Percentiles rank a stretch among this genome's conserved stretches.
These are phyloP conservation scores for Beta lomatogona DNA, from an alignment of 179 eudicot genomes.

Conservation along the genomic window DNA sequence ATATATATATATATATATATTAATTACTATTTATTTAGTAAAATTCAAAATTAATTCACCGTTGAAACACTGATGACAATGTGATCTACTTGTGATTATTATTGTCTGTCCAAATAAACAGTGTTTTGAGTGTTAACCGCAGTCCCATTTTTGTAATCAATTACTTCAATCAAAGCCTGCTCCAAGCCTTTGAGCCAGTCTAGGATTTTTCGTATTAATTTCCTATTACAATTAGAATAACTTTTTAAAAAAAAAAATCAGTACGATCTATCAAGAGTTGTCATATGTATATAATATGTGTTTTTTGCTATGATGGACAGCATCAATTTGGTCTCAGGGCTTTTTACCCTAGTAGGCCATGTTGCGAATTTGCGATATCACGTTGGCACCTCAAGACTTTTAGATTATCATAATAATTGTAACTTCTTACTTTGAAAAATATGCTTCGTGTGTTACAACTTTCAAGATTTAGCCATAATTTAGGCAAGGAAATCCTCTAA, in stretches of 20 bases:
- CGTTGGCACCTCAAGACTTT: slow-evolving; percentile 10
- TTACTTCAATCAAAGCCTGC: background rate
- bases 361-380: background rate
- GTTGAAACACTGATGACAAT: too few relatives aligned
- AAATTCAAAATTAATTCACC: too few relatives aligned
- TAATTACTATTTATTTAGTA: too few relatives aligned
- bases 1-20: too few relatives aligned
- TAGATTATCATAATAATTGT: background rate
- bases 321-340: slow-evolving; percentile 3
- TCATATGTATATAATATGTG: too few relatives aligned
- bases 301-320: background rate
- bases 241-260: too few relatives aligned
- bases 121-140: background rate
- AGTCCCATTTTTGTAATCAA: background rate
- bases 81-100: background rate
- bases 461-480: slow-evolving; percentile 16
- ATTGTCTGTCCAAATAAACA: background rate
- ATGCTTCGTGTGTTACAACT: slow-evolving; percentile 11
- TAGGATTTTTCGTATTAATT: background rate
- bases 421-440: background rate
- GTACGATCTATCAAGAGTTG: too few relatives aligned
- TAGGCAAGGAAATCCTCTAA: slow-evolving; percentile 8
- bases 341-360: slow-evolving; percentile 20
- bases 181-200: background rate
- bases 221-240: background rate